A percentile compares a stretch with the other conserved stretches of the same genome.
phyloP scores from a whole-genome alignment of 768 basidiomycete species.

The Boletus fagicola region DNA sequence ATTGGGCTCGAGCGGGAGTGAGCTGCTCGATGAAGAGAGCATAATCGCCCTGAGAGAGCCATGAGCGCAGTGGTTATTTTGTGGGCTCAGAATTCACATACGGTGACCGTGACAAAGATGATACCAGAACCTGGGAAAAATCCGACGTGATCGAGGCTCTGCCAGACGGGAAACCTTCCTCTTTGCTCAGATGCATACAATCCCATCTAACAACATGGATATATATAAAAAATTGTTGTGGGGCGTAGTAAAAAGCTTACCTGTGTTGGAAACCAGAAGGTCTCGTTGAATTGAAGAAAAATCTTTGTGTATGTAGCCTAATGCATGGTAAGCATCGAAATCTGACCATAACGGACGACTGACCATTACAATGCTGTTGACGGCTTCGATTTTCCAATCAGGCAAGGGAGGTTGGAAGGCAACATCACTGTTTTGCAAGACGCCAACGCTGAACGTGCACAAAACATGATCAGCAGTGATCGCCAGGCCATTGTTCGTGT shows the following conservation, averaged over 20 bases:
- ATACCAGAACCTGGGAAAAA: constrained; percentile 63
- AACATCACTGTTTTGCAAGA: constrained; percentile 64
- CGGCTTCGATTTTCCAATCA: constrained; percentile 61
- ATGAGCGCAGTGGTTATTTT: not conserved
- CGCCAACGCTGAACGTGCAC: constrained; percentile 69
- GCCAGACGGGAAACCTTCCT: constrained; percentile 67
- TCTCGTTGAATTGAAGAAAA: constrained; percentile 58
- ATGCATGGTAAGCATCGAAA: not conserved
- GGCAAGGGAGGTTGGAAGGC: constrained; percentile 54
- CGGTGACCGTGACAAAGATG: constrained; percentile 30
- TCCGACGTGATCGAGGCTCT: constrained; percentile 53
- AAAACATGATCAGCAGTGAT: constrained; percentile 57
- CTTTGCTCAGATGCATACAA: constrained; percentile 56
- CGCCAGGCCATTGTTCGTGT: constrained; percentile 40
- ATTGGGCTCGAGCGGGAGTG: constrained; percentile 44
- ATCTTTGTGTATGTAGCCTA: constrained; percentile 66
- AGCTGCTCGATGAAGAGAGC: constrained; percentile 56
- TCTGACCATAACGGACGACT: not conserved
- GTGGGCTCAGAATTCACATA: constrained; percentile 2
- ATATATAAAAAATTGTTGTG: not conserved
- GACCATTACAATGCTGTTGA: constrained; percentile 61
- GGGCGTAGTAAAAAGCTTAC: constrained; percentile 10
- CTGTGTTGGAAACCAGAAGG: constrained; percentile 57
- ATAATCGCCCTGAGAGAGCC: constrained; percentile 49
- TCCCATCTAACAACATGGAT: constrained; percentile 31